Evolutionary conservation across 2,329 filamentous ascomycete genomes (phyloP), one percentile per base, ranked within the genome.

Genomic region (Chrysoporthe deuterocubensis): DNA sequence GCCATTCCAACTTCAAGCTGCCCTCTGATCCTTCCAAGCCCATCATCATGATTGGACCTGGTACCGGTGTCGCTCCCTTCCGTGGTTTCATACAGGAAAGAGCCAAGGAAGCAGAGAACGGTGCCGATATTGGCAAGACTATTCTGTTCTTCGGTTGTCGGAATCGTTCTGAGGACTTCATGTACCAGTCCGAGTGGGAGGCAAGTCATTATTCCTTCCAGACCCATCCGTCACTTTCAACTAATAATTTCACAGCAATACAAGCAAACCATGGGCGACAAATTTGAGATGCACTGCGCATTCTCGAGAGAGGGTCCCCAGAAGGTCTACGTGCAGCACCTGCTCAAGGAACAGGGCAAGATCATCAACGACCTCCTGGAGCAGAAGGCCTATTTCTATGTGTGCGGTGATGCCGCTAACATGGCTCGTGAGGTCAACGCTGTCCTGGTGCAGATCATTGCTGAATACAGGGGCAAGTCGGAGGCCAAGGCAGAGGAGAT

Each of bases 1-100:
- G 96, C 72, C 95, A 97, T 82, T 98, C 96, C 72, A 99, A 98
- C 84, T 99, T 99, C 88, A 98, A 98, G 84, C 88, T 99, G 42
- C 96, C 96, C 9, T 97, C 96, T 18, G 94, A 99, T 75, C 94
- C 96, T 4, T 89, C 91, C 61, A 97, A 96, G 81, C 96, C 96
- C 42, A 84, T 99, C 74, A 97, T 99, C 79, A 94, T 97, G 90
- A 89, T 98, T 73, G 96, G 96, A 34, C 96, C 96, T 14, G 96
- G 96, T 77, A 98, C 96, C 64, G 96, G 96, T 84, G 94, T 97
- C 66, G 96, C 96, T 37, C 96, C 96, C 21, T 97, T 99, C 89
- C 90, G 96, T 73, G 96, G 87, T 7, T 99, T 99, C 78, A 86
- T 99, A 11, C 96, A 98, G 77, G 96, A 99, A 81, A 89, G 96